phyloP scores from a whole-genome alignment of 2,329 filamentous ascomycete species.

The Diplocarpon rosae region DNA sequence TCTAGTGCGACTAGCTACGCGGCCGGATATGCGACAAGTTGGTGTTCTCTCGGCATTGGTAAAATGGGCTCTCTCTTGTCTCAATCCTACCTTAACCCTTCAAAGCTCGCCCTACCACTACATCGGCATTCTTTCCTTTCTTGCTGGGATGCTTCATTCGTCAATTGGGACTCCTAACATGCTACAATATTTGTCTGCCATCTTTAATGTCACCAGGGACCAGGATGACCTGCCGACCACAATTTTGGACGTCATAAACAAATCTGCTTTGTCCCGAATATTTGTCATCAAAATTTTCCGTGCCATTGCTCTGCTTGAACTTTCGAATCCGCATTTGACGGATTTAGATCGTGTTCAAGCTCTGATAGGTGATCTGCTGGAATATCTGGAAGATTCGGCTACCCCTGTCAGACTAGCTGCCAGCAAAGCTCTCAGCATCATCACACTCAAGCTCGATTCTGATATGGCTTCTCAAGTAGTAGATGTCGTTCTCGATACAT shows the following conservation, averaged over 20 bases:
- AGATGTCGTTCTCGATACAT: slow-evolving; percentile 69
- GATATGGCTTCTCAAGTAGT: slow-evolving; percentile 82
- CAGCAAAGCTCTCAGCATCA: slow-evolving; percentile 82
- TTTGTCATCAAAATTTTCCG: slow-evolving; percentile 76
- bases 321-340: slow-evolving; percentile 9
- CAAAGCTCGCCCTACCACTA: slow-evolving; percentile 56
- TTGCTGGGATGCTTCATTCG: slow-evolving; percentile 59
- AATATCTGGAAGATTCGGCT: slow-evolving; percentile 72
- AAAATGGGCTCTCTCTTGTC: slow-evolving; percentile 54
- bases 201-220: slow-evolving; percentile 54
- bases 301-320: slow-evolving; percentile 55
- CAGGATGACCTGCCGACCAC: slow-evolving; percentile 1
- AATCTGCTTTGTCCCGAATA: slow-evolving; percentile 73
- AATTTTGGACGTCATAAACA: slow-evolving; percentile 46
- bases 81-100: slow-evolving; percentile 36
- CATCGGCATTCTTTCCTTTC: slow-evolving; percentile 68
- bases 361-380: slow-evolving; percentile 70
- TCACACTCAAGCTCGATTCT: slow-evolving; percentile 67
- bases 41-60: slow-evolving; percentile 59
- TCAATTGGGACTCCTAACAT: slow-evolving; percentile 68
- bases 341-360: slow-evolving; percentile 55
- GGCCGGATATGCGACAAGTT: slow-evolving; percentile 76
- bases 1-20: slow-evolving; percentile 69
- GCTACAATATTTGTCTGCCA: slow-evolving; percentile 48
- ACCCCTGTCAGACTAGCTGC: slow-evolving; percentile 84